phyloP scores from a whole-genome alignment of 805 yeast species.

The Zygoascus flipseniorum region DNA sequence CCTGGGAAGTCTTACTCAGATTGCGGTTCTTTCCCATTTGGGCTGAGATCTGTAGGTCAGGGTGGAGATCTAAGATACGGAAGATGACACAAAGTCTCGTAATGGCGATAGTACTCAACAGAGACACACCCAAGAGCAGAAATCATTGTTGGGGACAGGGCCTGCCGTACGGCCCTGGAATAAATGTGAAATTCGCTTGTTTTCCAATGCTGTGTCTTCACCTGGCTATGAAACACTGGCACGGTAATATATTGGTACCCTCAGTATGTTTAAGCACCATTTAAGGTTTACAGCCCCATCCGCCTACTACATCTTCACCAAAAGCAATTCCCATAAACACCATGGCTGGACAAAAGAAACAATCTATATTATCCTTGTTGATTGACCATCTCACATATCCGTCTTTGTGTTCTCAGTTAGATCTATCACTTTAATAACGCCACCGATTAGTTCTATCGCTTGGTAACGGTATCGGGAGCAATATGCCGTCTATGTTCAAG shows the following conservation, averaged over 20 bases:
- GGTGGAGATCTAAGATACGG: too few relatives aligned
- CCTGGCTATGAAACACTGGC: not conserved
- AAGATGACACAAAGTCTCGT: too few relatives aligned
- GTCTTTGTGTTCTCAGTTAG: not conserved
- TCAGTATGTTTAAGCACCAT: not conserved
- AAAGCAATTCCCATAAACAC: not conserved
- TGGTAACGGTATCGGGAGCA: too few relatives aligned
- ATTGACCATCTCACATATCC: not conserved
- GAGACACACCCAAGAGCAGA: too few relatives aligned
- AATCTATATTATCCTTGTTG: not conserved
- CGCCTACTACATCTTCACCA: not conserved
- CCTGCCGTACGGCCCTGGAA: not conserved
- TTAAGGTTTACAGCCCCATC: not conserved
- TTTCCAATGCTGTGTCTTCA: not conserved
- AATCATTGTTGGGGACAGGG: not conserved
- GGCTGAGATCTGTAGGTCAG: too few relatives aligned
- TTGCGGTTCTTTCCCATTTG: too few relatives aligned
- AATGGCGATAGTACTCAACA: too few relatives aligned
- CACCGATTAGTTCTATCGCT: not conserved
- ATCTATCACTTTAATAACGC: too few relatives aligned
- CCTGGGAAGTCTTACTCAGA: too few relatives aligned
- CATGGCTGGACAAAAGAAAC: not conserved
- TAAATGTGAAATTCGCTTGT: not conserved
- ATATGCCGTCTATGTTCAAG: not conserved
- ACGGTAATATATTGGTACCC: not conserved